Evolutionary conservation across 2,329 filamentous ascomycete genomes (phyloP).

Genomic region (Calonectria hawksworthii): DNA sequence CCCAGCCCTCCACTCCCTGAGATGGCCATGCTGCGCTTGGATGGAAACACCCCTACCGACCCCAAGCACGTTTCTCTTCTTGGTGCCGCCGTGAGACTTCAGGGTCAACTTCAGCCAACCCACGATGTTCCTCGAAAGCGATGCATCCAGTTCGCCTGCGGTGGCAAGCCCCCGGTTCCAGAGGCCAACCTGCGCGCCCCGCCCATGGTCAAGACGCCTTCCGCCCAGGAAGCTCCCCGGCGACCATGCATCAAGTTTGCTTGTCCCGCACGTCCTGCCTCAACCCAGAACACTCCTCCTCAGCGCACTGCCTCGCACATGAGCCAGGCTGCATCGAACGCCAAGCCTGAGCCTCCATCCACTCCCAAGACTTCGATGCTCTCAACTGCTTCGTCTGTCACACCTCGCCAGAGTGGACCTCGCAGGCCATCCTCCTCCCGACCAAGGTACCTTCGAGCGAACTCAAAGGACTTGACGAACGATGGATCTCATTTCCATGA

Average conservation of each 20-base stretch:
- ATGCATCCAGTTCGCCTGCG: conserved; percentile 93
- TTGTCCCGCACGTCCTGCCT: conserved; percentile 70
- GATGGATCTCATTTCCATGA: conserved; percentile 84
- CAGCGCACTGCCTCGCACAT: conserved; percentile 33
- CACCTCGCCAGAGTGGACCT: conserved; percentile 44
- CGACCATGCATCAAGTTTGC: conserved; percentile 82
- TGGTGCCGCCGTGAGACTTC: conserved; percentile 39
- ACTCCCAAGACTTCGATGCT: conserved; percentile 49
- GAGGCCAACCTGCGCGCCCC: conserved; percentile 55
- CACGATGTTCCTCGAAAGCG: conserved; percentile 74
- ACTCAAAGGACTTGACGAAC: conserved; percentile 63
- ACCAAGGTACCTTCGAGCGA: conserved; percentile 65
- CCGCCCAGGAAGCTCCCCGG: conserved; percentile 58
- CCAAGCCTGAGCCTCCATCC: conserved; percentile 46
- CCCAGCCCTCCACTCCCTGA: conserved; percentile 87
- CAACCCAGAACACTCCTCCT: conserved; percentile 56
- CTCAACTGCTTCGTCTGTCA: conserved; percentile 32
- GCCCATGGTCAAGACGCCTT: conserved; percentile 50
- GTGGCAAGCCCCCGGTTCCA: conserved; percentile 69
- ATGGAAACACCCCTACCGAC: conserved; percentile 47
- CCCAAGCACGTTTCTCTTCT: conserved; percentile 44
- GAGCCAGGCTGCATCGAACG: conserved; percentile 25
- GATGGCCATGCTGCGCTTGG: conserved; percentile 61
- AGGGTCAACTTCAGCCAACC: conserved; percentile 57
- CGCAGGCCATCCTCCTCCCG: conserved; percentile 44